Percentiles rank a stretch among this genome's conserved stretches.
Conservation (phyloP, 495 filamentous ascomycete species). For the Daldinia caldariorum region DNA sequence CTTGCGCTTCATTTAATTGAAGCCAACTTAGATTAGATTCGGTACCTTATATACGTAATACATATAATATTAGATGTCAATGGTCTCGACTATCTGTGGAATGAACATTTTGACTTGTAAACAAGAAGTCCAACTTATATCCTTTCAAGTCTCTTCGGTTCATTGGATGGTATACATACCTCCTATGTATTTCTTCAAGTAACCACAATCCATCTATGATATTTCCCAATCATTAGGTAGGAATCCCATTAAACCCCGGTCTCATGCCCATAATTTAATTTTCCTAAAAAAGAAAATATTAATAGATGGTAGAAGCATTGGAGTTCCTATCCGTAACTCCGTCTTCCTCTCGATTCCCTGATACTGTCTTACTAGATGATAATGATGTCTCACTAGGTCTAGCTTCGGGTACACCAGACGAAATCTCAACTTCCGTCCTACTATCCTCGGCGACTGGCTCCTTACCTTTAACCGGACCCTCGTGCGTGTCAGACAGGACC, state of each 20-base stretch:
- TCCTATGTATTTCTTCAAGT: neutral
- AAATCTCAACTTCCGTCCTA: constrained; percentile 6
- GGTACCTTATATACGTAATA: constrained; percentile 2
- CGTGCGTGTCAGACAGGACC: neutral
- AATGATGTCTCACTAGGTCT: neutral
- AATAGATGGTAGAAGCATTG: neutral
- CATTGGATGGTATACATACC: constrained; percentile 4
- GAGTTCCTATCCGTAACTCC: neutral
- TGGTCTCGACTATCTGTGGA: neutral
- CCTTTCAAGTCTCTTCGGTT: neutral
- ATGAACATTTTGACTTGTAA: neutral
- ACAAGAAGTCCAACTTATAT: neutral
- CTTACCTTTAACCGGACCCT: constrained; percentile 37
- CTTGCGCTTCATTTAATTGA: neutral
- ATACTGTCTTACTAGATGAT: neutral
- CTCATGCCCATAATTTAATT: constrained; percentile 8
- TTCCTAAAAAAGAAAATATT: constrained; percentile 4
- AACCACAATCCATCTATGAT: neutral
- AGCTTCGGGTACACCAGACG: neutral
- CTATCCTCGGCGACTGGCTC: constrained; percentile 35
- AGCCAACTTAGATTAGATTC: neutral
- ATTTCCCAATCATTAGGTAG: neutral
- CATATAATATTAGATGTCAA: constrained; percentile 15
- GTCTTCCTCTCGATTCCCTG: neutral
- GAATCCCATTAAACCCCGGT: constrained; percentile 8